Base-by-base conservation (phyloP, 768 basidiomycete genomes). In the Rhizopogon vesiculosus region DNA sequence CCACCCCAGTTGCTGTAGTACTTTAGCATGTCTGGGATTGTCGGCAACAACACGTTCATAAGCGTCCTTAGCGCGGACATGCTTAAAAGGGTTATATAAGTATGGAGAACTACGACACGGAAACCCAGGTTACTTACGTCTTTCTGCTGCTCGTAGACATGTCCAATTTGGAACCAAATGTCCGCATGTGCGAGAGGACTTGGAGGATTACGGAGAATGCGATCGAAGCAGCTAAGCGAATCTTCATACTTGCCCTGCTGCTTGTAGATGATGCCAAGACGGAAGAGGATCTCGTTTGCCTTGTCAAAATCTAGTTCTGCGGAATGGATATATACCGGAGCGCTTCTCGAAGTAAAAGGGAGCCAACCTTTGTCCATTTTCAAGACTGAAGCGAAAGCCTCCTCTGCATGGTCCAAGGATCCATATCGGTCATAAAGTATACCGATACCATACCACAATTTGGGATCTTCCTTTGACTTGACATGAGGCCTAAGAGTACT, bases 131-230 rank as follows among this genome's bases (percentile, higher is more conserved):
- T 7, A 75, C 83, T 72, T 68, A 95, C 95, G 69, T 98, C 94
- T 73, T 93, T 89, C 71, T 96, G 92, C 67, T 97, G 95, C 72
- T 98, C 97, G 64, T 91, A 93, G 18, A 98, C 96, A 66, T 98
- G 97, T 2, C 97, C 97, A 58, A 99, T 97, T 74, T 99, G 97
- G 84, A 98, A 98, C 94, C 95, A 98, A 60, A 99, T 98, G 63
- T 99, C 97, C 54, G 93, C 91, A 63, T 95, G 91, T 15, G 95
- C 96, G 33, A 99, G 85, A 2, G 97, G 97, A 60, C 86, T 88
- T 35, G 96, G 97, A 3, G 97, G 97, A 66, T 91, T 95, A 59
- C 91, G 89, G 52, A 98, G 85, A 60, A 99, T 98, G 67, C 91
- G 91, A 66, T 95, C 91, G 76, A 98, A 98, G 74, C 97, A 98